Evolutionary conservation across 768 basidiomycete genomes (phyloP).

Genomic region (Amanita exitialis): DNA sequence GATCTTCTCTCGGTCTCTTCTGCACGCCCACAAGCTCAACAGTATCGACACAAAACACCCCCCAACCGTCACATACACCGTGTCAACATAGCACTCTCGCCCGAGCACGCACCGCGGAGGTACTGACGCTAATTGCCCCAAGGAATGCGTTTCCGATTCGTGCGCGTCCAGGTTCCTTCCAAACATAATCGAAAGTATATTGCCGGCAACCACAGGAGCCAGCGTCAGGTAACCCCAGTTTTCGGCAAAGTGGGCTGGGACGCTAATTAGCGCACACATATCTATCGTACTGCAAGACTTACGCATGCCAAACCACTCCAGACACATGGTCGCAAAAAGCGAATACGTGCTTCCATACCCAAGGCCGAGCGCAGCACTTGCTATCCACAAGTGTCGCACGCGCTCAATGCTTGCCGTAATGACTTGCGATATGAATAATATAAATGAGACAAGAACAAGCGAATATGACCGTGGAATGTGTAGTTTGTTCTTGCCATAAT

Average conservation of each 20-base stretch:
- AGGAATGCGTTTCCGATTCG: slow-evolving; percentile 14
- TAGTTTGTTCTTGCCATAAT: slow-evolving; percentile 47
- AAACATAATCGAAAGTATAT: slow-evolving; percentile 78
- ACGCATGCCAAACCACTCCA: slow-evolving; percentile 90
- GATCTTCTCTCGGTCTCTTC: slow-evolving; percentile 33
- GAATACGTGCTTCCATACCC: slow-evolving; percentile 71
- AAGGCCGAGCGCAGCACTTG: slow-evolving; percentile 42
- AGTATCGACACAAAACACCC: slow-evolving; percentile 35
- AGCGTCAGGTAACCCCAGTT: slow-evolving; percentile 79
- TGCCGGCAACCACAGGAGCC: slow-evolving; percentile 70
- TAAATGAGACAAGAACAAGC: slow-evolving; percentile 51
- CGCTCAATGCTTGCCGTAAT: slow-evolving; percentile 43
- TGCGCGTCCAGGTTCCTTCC: slow-evolving; percentile 77
- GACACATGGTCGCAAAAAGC: slow-evolving; percentile 60
- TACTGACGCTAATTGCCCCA: neutral
- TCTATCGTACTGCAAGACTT: too few species aligned
- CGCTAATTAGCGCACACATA: neutral
- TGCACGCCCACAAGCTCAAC: slow-evolving; percentile 41
- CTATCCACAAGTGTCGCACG: slow-evolving; percentile 57
- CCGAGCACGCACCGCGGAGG: slow-evolving; percentile 43
- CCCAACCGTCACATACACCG: slow-evolving; percentile 39
- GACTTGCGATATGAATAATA: slow-evolving; percentile 69
- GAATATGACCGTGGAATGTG: slow-evolving; percentile 58
- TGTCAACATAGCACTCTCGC: slow-evolving; percentile 47
- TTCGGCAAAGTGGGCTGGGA: slow-evolving; percentile 61